Evolutionary conservation across 2,329 filamentous ascomycete species (phyloP), one percentile per base, ranked within the genome.

Genomic region (Ascosphaera aggregata): DNA sequence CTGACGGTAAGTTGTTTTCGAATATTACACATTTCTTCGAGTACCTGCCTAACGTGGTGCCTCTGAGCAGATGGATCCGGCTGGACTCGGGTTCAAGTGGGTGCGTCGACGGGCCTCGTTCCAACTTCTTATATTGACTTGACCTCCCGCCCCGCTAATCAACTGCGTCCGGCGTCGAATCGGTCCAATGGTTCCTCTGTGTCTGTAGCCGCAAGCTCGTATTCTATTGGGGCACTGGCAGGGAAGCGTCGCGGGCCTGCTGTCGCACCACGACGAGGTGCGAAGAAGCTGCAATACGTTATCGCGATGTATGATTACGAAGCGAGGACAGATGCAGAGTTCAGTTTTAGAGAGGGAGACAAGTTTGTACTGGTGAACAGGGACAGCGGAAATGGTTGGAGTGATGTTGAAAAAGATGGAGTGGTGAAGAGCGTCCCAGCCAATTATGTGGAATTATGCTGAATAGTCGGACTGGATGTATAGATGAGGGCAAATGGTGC

Each of bases 311-410:
- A 95, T 55, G 81, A 89, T 38, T 98, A 98, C 55, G 66, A 75
- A 39, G 82, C 86, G 15, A 76, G 82, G 49, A 84, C 74, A 46
- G 81, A 91, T 4, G 70, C 73, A 5, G 89, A 98, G 59, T 84
- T 86, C 56, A 82, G 68, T 50, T 98, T 98, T 81, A 55, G 56
- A 1, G 86, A 92, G 57, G 89, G 89, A 1, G 89, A 98, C 58
- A 70, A 75, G 39, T 91, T 98, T 50, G 84, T 98, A 31, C 64
- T 98, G 22, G 73, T 94, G 43, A 84, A 76, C 49, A 75, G 80
- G 41, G 86, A 95, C 52, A 69, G 75, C 0, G 89, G 89, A 1
- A 89, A 95, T 60, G 89, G 89, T 0, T 98, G 89, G 89, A 81
- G 76, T 19, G 89, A 95, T 61, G 89, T 98, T 15, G 89, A 95